Base-by-base conservation (phyloP, 768 basidiomycete species). In the Leccinellum albellum region DNA sequence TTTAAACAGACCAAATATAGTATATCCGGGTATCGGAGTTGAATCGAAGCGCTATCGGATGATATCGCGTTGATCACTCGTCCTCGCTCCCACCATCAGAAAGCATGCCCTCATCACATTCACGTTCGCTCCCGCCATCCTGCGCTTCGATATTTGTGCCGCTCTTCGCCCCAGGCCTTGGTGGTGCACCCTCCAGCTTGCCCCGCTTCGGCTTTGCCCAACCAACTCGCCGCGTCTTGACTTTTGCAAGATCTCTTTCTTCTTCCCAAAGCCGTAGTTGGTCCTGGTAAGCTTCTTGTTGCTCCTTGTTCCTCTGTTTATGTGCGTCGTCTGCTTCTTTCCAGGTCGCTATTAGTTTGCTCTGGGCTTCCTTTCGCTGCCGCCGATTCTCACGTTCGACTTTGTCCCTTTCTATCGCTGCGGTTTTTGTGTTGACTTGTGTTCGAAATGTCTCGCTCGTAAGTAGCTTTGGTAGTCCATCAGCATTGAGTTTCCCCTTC, bases 401-500 rank as follows among this genome's bases (percentile, higher is more conserved):
- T 28, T 37, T 37, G 8, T 54, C 32, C 23, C 29, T 10, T 10
- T 50, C 50, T 3, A 6, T 17, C 7, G 15, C 48, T 31, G 49
- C 24, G n/a, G 57, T 54, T 49, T 59, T 29, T 37, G 59, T 31
- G 26, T 44, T 24, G 26, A 47, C 46, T n/a, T 9, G 20, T 37
- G 50, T 23, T 20, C 7, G n/a, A 20, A 70, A 67, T 6, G 50
- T 56, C 6, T 66, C 55, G 12, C 62, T 60, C 14, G 62, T 62
- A 8, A 70, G 59, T 12, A 67, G 57, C 48, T 54, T 58, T 6
- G 66, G 61, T 21, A 66, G 24, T 2, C 67, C 64, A 60, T 71
- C 68, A 4, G 54, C 58, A 24, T 49, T 51, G 1, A 60, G 37
- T 10, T 53, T 54, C 14, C 14, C 48, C 26, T 52, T 62, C 42